Evolutionary conservation across 2,329 filamentous ascomycete species (phyloP).

Genomic region (Microcyclosporella mali): DNA sequence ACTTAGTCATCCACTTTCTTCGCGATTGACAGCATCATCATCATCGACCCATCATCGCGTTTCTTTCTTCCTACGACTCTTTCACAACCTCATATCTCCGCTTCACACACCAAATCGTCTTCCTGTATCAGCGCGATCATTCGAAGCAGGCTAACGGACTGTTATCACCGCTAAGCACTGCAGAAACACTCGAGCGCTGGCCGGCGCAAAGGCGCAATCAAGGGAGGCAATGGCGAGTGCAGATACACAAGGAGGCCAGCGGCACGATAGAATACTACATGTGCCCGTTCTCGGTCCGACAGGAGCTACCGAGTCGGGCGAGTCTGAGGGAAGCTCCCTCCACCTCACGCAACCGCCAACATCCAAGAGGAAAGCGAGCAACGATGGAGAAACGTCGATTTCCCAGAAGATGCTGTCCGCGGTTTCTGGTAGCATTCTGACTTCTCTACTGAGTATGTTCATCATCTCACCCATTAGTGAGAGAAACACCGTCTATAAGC

Average conservation of each 20-base stretch:
- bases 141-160: too few species aligned
- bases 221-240: conserved; percentile 17
- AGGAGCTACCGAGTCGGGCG: conserved; percentile 1
- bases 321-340: conserved; percentile 1
- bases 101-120: too few species aligned
- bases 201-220: conserved; percentile 2
- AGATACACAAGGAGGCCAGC: conserved; percentile 33
- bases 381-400: conserved; percentile 63
- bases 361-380: conserved; percentile 13
- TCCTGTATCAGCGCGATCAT: too few species aligned
- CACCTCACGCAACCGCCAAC: conserved; percentile 8
- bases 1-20: too few species aligned
- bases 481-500: neutral
- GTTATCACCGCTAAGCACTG: too few species aligned
- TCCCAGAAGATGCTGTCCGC: conserved; percentile 93
- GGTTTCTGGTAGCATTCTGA: conserved; percentile 81
- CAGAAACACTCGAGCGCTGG: too few species aligned
- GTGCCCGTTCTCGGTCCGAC: too few species aligned
- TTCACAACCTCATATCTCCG: too few species aligned
- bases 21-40: too few species aligned
- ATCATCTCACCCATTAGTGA: neutral
- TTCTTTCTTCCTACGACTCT: too few species aligned
- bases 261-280: conserved; percentile 35
- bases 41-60: neutral
- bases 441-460: conserved; percentile 72